A percentile compares a stretch with the other conserved stretches of the same genome.
phyloP scores from a whole-genome alignment of 2,329 filamentous ascomycete genomes.

The Endoconidiophora laricicola region DNA sequence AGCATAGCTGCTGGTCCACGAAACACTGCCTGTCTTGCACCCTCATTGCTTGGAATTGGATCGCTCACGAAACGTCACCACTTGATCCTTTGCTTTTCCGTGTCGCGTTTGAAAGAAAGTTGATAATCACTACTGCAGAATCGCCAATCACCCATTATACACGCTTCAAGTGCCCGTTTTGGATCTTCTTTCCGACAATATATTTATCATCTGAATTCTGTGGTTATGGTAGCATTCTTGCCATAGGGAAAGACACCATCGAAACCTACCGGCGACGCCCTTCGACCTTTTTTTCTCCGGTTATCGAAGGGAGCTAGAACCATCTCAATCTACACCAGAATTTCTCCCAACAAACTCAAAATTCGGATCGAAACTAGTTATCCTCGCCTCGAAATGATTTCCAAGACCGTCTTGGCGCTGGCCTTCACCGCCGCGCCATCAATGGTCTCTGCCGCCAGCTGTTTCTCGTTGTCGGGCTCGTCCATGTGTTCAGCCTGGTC shows the following conservation, averaged over 20 bases:
- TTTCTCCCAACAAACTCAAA: neutral
- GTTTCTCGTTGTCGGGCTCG: conserved; percentile 9
- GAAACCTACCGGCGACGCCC: conserved; percentile 2
- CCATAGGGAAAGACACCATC: conserved; percentile 10
- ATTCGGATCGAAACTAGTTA: neutral
- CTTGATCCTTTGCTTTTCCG: too few species aligned
- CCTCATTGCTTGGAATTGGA: too few species aligned
- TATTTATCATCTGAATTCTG: too few species aligned
- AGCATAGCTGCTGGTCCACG: too few species aligned
- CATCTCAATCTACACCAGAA: neutral
- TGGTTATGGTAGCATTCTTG: neutral
- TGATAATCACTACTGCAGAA: too few species aligned
- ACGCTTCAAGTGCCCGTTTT: too few species aligned
- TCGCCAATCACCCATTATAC: too few species aligned
- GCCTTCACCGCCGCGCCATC: conserved; percentile 6
- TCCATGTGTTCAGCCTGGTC: conserved; percentile 12
- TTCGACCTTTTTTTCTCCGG: neutral
- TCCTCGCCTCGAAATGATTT: conserved; percentile 1
- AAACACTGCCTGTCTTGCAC: too few species aligned
- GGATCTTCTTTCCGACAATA: too few species aligned
- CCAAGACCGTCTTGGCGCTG: conserved; percentile 8
- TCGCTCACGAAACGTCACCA: too few species aligned
- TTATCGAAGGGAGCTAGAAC: neutral
- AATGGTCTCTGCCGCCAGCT: conserved; percentile 9
- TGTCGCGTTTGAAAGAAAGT: too few species aligned